Conservation (phyloP, 805 yeast genomes). For the Brettanomyces naardenensis region DNA sequence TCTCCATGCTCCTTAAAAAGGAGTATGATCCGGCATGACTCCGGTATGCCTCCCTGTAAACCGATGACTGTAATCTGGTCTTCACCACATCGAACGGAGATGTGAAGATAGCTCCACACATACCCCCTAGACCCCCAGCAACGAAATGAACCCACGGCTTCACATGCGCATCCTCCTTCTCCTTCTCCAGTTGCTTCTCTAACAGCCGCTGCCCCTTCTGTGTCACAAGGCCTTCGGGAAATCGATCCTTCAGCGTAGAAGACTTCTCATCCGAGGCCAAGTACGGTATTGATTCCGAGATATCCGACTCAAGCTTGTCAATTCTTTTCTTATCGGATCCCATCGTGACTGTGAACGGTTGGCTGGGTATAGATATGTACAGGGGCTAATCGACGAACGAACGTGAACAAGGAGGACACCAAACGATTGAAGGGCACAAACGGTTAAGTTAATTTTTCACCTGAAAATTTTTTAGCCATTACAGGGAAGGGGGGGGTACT, state of each 20-base stretch:
- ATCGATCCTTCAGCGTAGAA: conserved; percentile 35
- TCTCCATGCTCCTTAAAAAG: conserved; percentile 22
- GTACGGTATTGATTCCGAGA: conserved; percentile 50
- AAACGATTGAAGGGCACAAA: too few species aligned
- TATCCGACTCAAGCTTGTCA: conserved; percentile 33
- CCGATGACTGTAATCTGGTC: conserved; percentile 89
- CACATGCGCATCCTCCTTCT: conserved; percentile 14
- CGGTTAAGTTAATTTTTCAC: too few species aligned
- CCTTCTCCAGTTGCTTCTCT: conserved; percentile 3
- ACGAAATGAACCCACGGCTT: conserved; percentile 73
- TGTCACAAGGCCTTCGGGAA: conserved; percentile 6
- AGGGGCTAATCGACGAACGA: too few species aligned
- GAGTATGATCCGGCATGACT: conserved; percentile 25
- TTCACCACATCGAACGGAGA: conserved; percentile 96
- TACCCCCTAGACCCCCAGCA: conserved; percentile 94
- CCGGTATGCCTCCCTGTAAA: conserved; percentile 51
- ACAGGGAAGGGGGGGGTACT: too few species aligned
- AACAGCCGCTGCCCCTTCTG: neutral
- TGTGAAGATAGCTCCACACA: conserved; percentile 93
- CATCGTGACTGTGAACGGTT: too few species aligned
- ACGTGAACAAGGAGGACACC: too few species aligned
- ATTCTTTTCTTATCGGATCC: conserved; percentile 7
- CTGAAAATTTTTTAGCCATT: too few species aligned
- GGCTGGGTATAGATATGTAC: too few species aligned
- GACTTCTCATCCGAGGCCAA: conserved; percentile 70